Base-by-base conservation (phyloP, 2,329 filamentous ascomycete species). In the Fusarium brevicatenulatum region DNA sequence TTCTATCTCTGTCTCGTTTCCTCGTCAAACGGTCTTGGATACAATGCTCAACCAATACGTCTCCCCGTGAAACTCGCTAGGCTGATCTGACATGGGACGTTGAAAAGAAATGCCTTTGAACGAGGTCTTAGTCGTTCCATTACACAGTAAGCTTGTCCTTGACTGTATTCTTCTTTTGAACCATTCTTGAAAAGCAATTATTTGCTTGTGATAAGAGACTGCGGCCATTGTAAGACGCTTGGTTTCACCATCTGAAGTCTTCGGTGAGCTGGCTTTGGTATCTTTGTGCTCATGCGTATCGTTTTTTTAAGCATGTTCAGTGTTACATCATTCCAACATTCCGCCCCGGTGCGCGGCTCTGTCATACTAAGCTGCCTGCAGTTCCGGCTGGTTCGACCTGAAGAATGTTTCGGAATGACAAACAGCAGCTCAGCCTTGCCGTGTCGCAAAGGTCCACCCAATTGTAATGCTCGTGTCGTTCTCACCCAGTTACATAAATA, bases 181-280 rank as follows among this genome's bases (percentile, higher is more conserved):
- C 28, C 56, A 59, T 37, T 37, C 13, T 25, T 39, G 32, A 30
- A 42, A 7, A 47, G 57, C 52, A 43, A 37, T 63, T 53, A 50
- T 39, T 15, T 55, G 16, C 43, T 68, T 70, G 65, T 67, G 63
- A 56, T 52, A 59, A 40, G 62, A 59, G 52, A 68, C 66, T 55
- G 65, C 52, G 13, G 52, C 66, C n/a, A 73, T 57, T 21, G 71
- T 70, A 23, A 74, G 70, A 65, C 64, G 66, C 59, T 64, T 71
- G 16, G 69, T 76, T 70, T 70, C 74, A 74, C 73, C 72, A 70
- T 78, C 63, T 73, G 25, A 32, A 37, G 28, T 46, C 28, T 25
- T 65, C 54, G 47, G 71, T 75, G 63, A 77, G 76, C 63, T 61
- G 50, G 9, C 9, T 12, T 55, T 37, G 46, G 42, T 44, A 39